These are phyloP conservation scores for Auricularia heimuer DNA, from an alignment of 768 basidiomycete genomes.

Conservation along the genomic window DNA sequence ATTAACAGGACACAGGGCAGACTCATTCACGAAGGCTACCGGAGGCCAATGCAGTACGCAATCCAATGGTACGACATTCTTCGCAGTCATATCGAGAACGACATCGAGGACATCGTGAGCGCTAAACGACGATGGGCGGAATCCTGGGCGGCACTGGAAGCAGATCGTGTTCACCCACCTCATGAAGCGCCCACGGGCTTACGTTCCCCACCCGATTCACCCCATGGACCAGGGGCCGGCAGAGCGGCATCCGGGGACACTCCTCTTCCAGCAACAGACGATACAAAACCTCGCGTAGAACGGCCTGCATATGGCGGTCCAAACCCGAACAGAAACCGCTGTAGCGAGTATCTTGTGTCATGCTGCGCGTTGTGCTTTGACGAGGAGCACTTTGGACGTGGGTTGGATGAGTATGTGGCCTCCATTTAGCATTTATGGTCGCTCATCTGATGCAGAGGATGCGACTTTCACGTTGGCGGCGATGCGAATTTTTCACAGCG, in stretches of 20 bases:
- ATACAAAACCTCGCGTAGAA: neutral
- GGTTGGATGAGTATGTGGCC: conserved; percentile 10
- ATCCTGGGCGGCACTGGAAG: too few relatives aligned
- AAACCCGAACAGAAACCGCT: conserved; percentile 6
- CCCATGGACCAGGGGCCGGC: too few relatives aligned
- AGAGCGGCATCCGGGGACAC: too few relatives aligned
- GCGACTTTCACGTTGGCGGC: conserved; percentile 27
- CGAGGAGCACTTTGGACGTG: conserved; percentile 15
- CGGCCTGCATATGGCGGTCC: neutral
- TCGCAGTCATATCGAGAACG: conserved; percentile 10
- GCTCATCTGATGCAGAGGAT: conserved; percentile 17
- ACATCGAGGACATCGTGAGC: neutral
- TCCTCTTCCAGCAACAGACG: neutral
- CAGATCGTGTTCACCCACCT: too few relatives aligned
- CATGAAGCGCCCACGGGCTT: too few relatives aligned
- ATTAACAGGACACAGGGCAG: neutral
- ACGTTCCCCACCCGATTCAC: too few relatives aligned
- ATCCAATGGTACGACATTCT: conserved; percentile 24
- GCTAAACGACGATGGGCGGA: neutral
- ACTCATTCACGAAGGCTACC: conserved; percentile 22
- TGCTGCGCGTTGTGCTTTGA: conserved; percentile 29
- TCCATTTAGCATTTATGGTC: neutral
- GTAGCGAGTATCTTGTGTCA: conserved; percentile 16
- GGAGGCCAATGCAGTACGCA: conserved; percentile 14
- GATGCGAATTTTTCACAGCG: conserved; percentile 34